These are phyloP conservation scores for Dalbergia oliveri DNA, from an alignment of 306 rosid species.

Conservation along the genomic window DNA sequence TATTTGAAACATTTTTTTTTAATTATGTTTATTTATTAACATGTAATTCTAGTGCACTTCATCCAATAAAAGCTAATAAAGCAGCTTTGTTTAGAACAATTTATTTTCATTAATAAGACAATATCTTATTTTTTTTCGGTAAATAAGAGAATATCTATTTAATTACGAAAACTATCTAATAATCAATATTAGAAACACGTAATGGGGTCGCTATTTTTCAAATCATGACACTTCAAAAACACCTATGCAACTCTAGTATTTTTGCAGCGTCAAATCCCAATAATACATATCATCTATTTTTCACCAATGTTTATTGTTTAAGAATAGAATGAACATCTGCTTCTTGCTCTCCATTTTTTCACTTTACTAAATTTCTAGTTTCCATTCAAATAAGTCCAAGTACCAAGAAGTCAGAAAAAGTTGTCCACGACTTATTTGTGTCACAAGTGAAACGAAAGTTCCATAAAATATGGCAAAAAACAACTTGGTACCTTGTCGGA, in stretches of 20 bases:
- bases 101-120: no score
- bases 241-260: neutral
- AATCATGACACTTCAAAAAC: neutral
- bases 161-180: neutral
- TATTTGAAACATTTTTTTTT: no score
- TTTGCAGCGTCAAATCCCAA: conserved; percentile 11
- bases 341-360: neutral
- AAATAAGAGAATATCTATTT: neutral
- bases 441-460: neutral
- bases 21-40: no score
- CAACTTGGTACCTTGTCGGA: conserved; percentile 29
- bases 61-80: no score
- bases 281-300: neutral
- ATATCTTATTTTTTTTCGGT: neutral
- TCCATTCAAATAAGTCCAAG: neutral
- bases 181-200: neutral
- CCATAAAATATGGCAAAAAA: conserved; percentile 22
- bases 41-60: no score
- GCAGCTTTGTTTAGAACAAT: no score
- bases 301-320: neutral
- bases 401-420: neutral
- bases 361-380: neutral
- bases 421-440: neutral
- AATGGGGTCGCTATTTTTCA: neutral
- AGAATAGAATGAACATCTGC: conserved; percentile 33